A percentile compares a stretch with the other conserved stretches of the same genome.
phyloP scores from a whole-genome alignment of 257 asterid species.

The Fraxinus pennsylvanica region DNA sequence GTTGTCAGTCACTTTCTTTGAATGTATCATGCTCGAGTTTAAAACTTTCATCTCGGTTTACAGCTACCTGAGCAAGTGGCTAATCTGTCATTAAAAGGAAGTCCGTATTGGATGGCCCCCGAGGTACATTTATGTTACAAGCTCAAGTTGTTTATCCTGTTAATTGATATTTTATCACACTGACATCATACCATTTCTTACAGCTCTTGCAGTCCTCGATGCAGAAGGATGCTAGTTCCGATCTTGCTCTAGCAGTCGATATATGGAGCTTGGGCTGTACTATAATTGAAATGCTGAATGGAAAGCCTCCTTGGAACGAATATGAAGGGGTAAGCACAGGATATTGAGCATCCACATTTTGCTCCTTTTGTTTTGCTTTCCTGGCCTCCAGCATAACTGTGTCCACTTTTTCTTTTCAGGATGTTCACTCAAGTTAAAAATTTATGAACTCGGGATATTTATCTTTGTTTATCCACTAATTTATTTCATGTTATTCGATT shows the following conservation, averaged over 20 bases:
- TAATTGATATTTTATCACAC: neutral
- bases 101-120: conserved; percentile 97
- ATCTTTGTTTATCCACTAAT: no score
- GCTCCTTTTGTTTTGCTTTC: no score
- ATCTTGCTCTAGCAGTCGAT: conserved; percentile 74
- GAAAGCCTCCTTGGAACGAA: conserved; percentile 96
- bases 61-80: conserved; percentile 72
- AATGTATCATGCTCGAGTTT: neutral
- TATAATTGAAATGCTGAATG: conserved; percentile 77
- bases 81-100: conserved; percentile 80
- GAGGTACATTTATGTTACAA: conserved; percentile 51
- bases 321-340: conserved; percentile 70
- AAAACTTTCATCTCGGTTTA: conserved; percentile 24
- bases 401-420: no score
- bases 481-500: no score
- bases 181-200: conserved; percentile 3
- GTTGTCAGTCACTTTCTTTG: no score
- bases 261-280: conserved; percentile 98
- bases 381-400: no score
- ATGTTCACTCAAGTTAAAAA: no score
- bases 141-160: conserved; percentile 11
- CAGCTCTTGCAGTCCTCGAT: conserved; percentile 66
- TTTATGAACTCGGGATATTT: no score
- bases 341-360: neutral
- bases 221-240: conserved; percentile 51